Evolutionary conservation across 2,329 filamentous ascomycete genomes (phyloP), one percentile per base, ranked within the genome.

Genomic region (Grosmannia huntii): DNA sequence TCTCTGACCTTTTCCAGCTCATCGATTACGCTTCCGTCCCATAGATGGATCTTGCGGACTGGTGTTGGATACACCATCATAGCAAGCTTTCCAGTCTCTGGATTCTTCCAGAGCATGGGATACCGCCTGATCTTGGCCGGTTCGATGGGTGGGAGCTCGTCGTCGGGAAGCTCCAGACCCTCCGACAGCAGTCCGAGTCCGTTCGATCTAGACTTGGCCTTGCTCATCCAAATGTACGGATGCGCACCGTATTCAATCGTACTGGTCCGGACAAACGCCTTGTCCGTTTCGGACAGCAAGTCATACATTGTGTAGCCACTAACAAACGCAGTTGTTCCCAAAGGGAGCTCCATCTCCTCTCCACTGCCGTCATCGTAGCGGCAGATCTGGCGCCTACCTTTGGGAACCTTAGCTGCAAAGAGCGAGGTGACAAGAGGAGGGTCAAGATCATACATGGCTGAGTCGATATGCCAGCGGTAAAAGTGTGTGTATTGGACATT

Each of bases 171-270:
- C 65, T 91, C 87, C 3, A 60, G 61, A 23, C 61, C 62, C 9
- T 63, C 62, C 0, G 83, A 85, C 25, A 85, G 73, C 54, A 91
- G 71, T 11, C 87, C 87, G 0, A 91, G 78, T 0, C 87, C 87
- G 55, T 83, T 81, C 6, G 85, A 75, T 16, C 80, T 81, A 27
- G 85, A 84, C 64, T 80, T 82, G 33, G 86, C 84, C 28, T 74
- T 68, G 59, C 78, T 82, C 85, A 91, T 91, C 87, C 87, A 91
- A 61, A 90, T 82, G 69, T 90, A 91, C 5, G 87, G 87, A 64
- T 91, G 87, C 2, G 87, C 78, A 0, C 86, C 86, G 66, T 91
- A 90, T 69, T 90, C 85, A 41, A 89, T 78, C 56, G 75, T 80
- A 28, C 84, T 85, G 3, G 75, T 79, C 46, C 81, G 78, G 1